Base-by-base conservation (phyloP, 306 rosid species). In the Vigna reflexopilosa region DNA sequence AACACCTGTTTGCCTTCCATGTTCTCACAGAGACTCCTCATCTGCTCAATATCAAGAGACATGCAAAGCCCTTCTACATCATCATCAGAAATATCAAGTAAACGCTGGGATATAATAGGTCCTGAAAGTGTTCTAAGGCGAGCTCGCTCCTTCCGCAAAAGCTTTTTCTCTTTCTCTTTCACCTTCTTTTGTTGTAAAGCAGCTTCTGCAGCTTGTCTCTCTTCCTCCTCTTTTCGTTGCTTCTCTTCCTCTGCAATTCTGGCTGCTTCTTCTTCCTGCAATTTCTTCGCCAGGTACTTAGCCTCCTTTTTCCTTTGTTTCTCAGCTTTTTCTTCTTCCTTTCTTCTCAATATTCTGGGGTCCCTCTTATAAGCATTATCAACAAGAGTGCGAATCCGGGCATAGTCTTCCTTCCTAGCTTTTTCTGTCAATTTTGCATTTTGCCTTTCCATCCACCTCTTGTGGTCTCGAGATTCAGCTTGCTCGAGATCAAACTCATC, bases 401-500 rank as follows among this genome's bases (percentile, higher is more conserved):
- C 90, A 87, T 85, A 82, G 45, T 96, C 99, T 77, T 96, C 99
- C 86, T 96, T 96, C 85, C 98, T 91, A 44, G 97, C 97, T 85
- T 93, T 96, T 77, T 96, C 99, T 0, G 97, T 38, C 77, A 93
- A 91, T 71, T 96, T 96, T 20, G 92, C 93, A 87, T 93, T 96
- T 82, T 93, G 98, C 85, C 99, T 96, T 84, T 96, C 99, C 98
- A 96, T 96, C 98, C 98, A 96, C 84, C 99, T 88, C 86, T 50
- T 91, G 66, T 96, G 98, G 77, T 96, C 99, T 80, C 98, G 93
- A 72, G 97, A 90, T 81, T 96, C 99, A 11, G 99, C 93, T 86
- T 96, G 97, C 89, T 96, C 99, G 44, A 93, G 83, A 82, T 96
- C 99, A 88, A 83, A 96, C 83, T 96, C 99, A 67, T 96, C 99